Evolutionary conservation across 1,139 yeast species (phyloP).

Genomic region (Magnusiomyces tetraspermus): DNA sequence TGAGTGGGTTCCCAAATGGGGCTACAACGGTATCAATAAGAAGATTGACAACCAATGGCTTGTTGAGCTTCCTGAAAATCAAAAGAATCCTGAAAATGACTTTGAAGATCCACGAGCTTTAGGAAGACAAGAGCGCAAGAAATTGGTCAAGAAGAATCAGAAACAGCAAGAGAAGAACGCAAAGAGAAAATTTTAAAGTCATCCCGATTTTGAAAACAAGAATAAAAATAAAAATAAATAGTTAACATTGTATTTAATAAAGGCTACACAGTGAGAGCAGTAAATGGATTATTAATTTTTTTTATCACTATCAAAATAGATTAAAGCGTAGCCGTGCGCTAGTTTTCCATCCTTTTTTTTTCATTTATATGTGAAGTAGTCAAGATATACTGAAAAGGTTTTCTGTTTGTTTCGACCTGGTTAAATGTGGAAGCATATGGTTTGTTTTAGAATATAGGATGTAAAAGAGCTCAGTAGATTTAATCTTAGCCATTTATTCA

Average conservation of each 20-base stretch:
- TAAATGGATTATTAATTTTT: background rate
- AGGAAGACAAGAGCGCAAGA: slow-evolving; percentile 74
- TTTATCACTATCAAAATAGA: background rate
- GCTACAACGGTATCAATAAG: slow-evolving; percentile 89
- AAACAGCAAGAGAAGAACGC: slow-evolving; percentile 76
- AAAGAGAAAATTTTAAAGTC: slow-evolving; percentile 18
- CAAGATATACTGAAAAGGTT: no score
- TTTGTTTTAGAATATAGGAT: no score
- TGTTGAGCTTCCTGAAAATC: slow-evolving; percentile 54
- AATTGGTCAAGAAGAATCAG: slow-evolving; percentile 74
- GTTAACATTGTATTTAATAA: no score
- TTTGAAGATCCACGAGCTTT: slow-evolving; percentile 80
- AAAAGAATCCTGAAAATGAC: slow-evolving; percentile 39
- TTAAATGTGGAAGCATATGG: no score
- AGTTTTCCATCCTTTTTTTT: no score
- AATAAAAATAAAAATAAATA: background rate
- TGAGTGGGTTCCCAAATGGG: slow-evolving; percentile 99
- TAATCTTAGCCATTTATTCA: no score
- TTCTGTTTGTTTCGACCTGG: no score
- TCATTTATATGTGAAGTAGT: no score
- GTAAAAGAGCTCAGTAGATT: no score
- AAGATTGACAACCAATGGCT: slow-evolving; percentile 85
- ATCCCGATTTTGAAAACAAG: background rate
- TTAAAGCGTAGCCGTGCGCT: no score
- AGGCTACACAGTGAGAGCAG: no score